These are phyloP conservation scores for Penicillium sclerotigenum DNA, from an alignment of 2,329 filamentous ascomycete species.

Conservation along the genomic window DNA sequence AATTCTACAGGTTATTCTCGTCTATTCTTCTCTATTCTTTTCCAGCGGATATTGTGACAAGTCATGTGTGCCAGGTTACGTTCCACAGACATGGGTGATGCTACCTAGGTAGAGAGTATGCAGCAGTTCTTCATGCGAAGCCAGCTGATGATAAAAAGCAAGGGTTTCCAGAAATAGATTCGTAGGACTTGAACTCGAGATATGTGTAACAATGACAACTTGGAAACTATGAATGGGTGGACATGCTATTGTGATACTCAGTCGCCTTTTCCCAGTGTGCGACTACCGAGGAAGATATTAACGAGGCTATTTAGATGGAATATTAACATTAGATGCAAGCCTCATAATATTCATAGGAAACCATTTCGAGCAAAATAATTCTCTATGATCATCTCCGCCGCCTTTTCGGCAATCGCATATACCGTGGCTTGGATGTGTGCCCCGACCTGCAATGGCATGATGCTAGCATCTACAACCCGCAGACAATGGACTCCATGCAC, in stretches of 20 bases:
- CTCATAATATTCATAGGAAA: not conserved
- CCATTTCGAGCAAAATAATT: constrained; percentile 6
- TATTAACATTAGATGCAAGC: not conserved
- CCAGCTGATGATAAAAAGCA: no score
- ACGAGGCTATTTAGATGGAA: not conserved
- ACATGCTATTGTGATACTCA: not conserved
- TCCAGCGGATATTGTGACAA: no score
- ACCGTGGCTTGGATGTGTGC: constrained; percentile 32
- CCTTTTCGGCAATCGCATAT: constrained; percentile 34
- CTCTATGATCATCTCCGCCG: constrained; percentile 16
- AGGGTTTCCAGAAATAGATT: no score
- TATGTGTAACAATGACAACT: not conserved
- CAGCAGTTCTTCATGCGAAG: no score
- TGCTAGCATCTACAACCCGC: constrained; percentile 38
- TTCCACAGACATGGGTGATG: not conserved
- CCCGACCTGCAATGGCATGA: constrained; percentile 33
- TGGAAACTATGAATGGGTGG: not conserved
- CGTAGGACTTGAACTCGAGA: no score
- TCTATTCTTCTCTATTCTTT: no score
- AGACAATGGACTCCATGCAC: constrained; percentile 39
- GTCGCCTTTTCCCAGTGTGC: not conserved
- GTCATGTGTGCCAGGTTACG: not conserved
- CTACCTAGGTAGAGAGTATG: no score
- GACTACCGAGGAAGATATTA: not conserved
- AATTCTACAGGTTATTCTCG: not conserved